Evolutionary conservation across 805 yeast species (phyloP).

Genomic region (Saccharomyces eubayanus): DNA sequence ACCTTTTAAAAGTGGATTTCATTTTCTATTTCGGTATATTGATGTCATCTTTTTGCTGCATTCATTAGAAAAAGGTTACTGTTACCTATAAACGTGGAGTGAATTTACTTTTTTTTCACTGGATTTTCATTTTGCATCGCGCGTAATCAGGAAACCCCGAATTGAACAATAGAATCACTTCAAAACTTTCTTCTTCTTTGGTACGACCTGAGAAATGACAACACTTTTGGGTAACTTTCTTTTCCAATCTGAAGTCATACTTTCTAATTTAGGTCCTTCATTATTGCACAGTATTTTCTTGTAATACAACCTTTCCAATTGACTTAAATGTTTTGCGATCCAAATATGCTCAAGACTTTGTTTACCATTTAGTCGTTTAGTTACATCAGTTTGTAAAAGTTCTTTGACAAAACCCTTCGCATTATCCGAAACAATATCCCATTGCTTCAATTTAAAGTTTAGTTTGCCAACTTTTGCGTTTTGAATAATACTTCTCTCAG

Average conservation of each 20-base stretch:
- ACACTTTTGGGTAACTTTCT: conserved; percentile 22
- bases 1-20: background rate
- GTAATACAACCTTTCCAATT: conserved; percentile 33
- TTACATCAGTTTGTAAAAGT: conserved; percentile 35
- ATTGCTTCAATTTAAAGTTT: conserved; percentile 33
- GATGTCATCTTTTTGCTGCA: background rate
- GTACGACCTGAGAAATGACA: conserved; percentile 7
- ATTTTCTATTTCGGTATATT: background rate
- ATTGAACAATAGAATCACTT: background rate
- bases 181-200: conserved; percentile 1
- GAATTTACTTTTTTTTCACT: background rate
- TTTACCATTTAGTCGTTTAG: conserved; percentile 31
- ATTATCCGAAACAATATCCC: conserved; percentile 34
- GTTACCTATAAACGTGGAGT: background rate
- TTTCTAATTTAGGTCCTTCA: background rate
- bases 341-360: conserved; percentile 41
- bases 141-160: background rate
- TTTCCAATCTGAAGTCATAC: conserved; percentile 12
- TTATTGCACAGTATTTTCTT: conserved; percentile 22
- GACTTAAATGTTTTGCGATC: conserved; percentile 36
- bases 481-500: conserved; percentile 34
- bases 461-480: conserved; percentile 38
- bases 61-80: background rate
- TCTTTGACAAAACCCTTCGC: conserved; percentile 41
- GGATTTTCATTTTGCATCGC: background rate